These are phyloP conservation scores for Penicillium sp. DNA, from an alignment of 2,329 filamentous ascomycete genomes.

Conservation along the genomic window DNA sequence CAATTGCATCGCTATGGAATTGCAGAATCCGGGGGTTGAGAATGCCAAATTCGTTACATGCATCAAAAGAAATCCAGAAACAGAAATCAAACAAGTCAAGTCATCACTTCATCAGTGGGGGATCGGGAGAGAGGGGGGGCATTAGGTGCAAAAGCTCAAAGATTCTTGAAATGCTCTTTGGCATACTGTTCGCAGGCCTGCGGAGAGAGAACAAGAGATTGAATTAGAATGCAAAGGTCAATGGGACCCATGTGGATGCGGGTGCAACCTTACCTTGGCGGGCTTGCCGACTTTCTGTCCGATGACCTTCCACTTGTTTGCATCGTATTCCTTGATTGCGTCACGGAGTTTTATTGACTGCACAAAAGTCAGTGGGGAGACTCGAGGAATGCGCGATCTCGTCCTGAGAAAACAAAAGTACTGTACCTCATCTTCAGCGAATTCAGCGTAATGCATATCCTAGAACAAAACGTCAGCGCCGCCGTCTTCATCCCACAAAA, in stretches of 20 bases:
- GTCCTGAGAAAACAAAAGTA: not conserved
- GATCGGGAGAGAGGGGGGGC: conserved; percentile 14
- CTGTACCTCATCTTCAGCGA: conserved; percentile 89
- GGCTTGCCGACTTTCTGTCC: conserved; percentile 97
- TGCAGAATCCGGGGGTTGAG: conserved; percentile 24
- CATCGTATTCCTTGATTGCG: conserved; percentile 98
- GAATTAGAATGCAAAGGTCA: not conserved
- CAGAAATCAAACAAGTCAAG: conserved; percentile 6
- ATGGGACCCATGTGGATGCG: not conserved
- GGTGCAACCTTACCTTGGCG: conserved; percentile 69
- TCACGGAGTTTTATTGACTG: conserved; percentile 66
- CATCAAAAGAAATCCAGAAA: conserved; percentile 20
- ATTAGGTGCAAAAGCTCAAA: conserved; percentile 33
- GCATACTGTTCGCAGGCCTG: conserved; percentile 90
- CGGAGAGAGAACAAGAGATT: conserved; percentile 29
- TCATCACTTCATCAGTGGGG: conserved; percentile 41
- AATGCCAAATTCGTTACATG: conserved; percentile 33
- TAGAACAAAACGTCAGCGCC: conserved; percentile 45
- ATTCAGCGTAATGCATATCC: conserved; percentile 99
- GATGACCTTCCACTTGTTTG: conserved; percentile 98
- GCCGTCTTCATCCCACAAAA: not conserved
- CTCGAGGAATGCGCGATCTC: not conserved
- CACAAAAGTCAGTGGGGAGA: conserved; percentile 16
- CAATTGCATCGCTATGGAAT: conserved; percentile 33
- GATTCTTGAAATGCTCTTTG: conserved; percentile 79